Evolutionary conservation across 2,329 filamentous ascomycete genomes (phyloP).

Genomic region (Allantophomopsis cytisporea): DNA sequence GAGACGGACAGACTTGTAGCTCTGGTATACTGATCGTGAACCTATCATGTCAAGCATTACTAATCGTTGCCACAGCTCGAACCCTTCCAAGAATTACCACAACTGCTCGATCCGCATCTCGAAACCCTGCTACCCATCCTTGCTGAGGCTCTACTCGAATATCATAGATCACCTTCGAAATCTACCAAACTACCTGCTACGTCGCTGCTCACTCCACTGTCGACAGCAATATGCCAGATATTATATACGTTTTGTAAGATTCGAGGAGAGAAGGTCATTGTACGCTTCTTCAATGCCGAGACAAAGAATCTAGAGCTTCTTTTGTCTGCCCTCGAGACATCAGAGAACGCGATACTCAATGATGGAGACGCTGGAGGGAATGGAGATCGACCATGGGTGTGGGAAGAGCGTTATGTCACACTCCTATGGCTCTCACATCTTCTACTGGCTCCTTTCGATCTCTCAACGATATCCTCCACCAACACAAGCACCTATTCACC

Average conservation of each 20-base stretch:
- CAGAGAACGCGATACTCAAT: constrained; percentile 17
- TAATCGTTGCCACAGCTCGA: constrained; percentile 38
- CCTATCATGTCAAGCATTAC: not conserved
- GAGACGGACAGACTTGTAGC: constrained; percentile 34
- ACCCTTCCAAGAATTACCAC: constrained; percentile 88
- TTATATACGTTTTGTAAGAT: constrained; percentile 92
- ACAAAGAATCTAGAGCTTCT: constrained; percentile 73
- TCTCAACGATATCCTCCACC: constrained; percentile 66
- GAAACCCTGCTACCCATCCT: constrained; percentile 62
- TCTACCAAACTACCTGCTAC: constrained; percentile 20
- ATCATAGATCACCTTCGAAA: constrained; percentile 35
- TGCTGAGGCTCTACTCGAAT: constrained; percentile 62
- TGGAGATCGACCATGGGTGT: constrained; percentile 35
- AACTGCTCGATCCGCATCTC: constrained; percentile 78
- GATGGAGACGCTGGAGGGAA: constrained; percentile 7
- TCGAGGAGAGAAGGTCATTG: constrained; percentile 82
- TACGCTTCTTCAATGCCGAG: constrained; percentile 84
- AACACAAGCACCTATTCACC: constrained; percentile 31
- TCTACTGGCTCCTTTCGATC: constrained; percentile 76
- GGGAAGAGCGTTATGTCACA: constrained; percentile 83
- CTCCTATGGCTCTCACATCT: constrained; percentile 80
- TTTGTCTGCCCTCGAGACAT: constrained; percentile 58
- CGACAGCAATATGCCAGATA: constrained; percentile 58
- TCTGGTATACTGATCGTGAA: constrained; percentile 20
- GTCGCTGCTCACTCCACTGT: constrained; percentile 17